phyloP scores from a whole-genome alignment of 441 rosid species.

The Viola pubescens region DNA sequence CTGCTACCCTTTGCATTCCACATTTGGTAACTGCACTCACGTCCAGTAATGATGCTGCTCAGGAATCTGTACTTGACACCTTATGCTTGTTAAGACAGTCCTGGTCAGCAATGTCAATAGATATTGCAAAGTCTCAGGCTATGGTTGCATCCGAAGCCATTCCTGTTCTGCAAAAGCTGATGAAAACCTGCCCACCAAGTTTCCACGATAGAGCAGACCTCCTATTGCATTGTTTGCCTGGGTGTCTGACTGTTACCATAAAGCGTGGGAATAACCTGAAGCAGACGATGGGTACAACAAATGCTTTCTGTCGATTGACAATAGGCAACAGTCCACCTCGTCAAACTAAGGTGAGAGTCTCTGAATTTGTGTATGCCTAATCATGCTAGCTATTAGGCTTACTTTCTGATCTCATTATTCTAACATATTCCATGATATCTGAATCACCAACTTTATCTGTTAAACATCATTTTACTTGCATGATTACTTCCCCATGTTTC shows the following conservation, averaged over 20 bases:
- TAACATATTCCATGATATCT: too few relatives aligned
- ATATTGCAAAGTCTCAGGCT: slow-evolving; percentile 70
- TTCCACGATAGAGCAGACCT: slow-evolving; percentile 75
- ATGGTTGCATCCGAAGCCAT: slow-evolving; percentile 75
- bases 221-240: slow-evolving; percentile 79
- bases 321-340: slow-evolving; percentile 68
- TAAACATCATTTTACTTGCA: neutral
- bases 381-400: too few relatives aligned
- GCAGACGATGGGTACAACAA: slow-evolving; percentile 68
- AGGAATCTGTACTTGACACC: slow-evolving; percentile 70
- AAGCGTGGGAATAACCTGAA: slow-evolving; percentile 77
- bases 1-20: slow-evolving; percentile 73
- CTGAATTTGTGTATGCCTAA: neutral
- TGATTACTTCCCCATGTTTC: neutral
- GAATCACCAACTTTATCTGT: too few relatives aligned
- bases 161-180: slow-evolving; percentile 63
- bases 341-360: slow-evolving; percentile 65
- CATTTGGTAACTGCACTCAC: slow-evolving; percentile 71
- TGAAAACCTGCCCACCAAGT: slow-evolving; percentile 71
- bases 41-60: slow-evolving; percentile 67
- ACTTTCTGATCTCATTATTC: too few relatives aligned
- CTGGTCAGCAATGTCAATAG: slow-evolving; percentile 73
- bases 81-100: slow-evolving; percentile 66
- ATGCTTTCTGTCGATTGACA: slow-evolving; percentile 76
- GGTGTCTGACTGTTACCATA: slow-evolving; percentile 71